Evolutionary conservation across 139 green algal species (phyloP), one percentile per base, ranked within the genome.

Genomic region (Mychonastes homosphaera): DNA sequence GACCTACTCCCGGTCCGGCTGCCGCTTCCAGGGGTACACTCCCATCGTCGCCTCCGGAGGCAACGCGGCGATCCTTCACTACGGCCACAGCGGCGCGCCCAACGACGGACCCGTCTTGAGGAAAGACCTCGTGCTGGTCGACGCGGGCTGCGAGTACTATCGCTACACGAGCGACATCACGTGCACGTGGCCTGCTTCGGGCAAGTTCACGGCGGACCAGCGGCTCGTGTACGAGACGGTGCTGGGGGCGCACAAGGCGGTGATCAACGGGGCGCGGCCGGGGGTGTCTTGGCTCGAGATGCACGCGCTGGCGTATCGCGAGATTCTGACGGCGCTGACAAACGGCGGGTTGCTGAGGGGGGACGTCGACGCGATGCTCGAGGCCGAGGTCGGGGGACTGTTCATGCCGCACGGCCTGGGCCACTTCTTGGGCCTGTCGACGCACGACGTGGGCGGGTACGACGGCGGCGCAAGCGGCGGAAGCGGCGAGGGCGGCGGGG

Each of bases 341-440:
- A 49, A 19, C 0, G 77, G 50, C 0, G 82, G 84, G 6, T 47
- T 90, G 35, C n/a, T 55, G 26, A 26, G 53, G 10, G 68, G 77
- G 5, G 56, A 73, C 23, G 55, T 90, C 23, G 80, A 89, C 0
- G 84, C 87, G 1, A 83, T 88, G 74, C 39, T 95, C 45, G 69
- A 39, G 13, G 59, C 75, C 9, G 62, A 85, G 47, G 35, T 96
- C 27, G 85, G 82, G 0, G 85, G 79, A 0, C 52, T 94, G 1
- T 96, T 96, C 82, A 95, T 96, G 88, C 88, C 88, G 3, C 88
- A 96, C 40, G 88, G 84, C 16, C 66, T 96, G 39, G 88, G 88
- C 4, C 88, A 96, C 65, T 69, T 96, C 26, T 65, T 96, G 35
- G 89, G 89, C 30, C 61, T 96, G 1, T 80, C 96, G 62, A 94